Evolutionary conservation across 345 rosid species (phyloP).

Genomic region (Corymbia maculata): DNA sequence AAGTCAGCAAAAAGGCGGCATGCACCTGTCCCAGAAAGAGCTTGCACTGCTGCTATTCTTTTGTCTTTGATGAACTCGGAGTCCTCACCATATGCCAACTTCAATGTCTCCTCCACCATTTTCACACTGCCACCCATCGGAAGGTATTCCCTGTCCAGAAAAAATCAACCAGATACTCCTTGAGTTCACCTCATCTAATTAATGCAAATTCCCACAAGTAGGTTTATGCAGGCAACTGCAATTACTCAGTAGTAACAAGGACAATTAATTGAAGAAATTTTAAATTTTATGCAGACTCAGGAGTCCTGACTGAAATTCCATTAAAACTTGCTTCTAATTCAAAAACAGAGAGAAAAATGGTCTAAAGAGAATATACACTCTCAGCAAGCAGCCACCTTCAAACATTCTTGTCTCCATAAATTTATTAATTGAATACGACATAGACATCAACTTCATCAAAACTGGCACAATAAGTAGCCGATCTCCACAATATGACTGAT

Average conservation of each 20-base stretch:
- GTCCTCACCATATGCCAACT: constrained; percentile 86
- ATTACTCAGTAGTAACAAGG: background rate
- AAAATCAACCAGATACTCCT: background rate
- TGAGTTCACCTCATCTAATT: background rate
- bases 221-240: background rate
- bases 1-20: constrained; percentile 96
- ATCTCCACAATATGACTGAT: background rate
- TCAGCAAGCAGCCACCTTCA: background rate
- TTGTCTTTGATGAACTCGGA: constrained; percentile 74
- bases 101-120: constrained; percentile 85
- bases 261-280: background rate
- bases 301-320: background rate
- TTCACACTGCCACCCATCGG: constrained; percentile 96
- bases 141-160: constrained; percentile 75
- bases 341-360: background rate
- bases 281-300: background rate
- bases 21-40: constrained; percentile 96
- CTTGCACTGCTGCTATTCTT: constrained; percentile 82
- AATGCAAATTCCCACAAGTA: background rate
- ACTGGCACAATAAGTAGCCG: background rate
- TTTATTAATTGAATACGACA: background rate
- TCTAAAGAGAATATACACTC: background rate
- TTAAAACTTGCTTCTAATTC: background rate
- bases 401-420: background rate
- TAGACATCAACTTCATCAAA: background rate